Conservation (phyloP, 495 filamentous ascomycete genomes). For the Talaromyces trachyspermus region DNA sequence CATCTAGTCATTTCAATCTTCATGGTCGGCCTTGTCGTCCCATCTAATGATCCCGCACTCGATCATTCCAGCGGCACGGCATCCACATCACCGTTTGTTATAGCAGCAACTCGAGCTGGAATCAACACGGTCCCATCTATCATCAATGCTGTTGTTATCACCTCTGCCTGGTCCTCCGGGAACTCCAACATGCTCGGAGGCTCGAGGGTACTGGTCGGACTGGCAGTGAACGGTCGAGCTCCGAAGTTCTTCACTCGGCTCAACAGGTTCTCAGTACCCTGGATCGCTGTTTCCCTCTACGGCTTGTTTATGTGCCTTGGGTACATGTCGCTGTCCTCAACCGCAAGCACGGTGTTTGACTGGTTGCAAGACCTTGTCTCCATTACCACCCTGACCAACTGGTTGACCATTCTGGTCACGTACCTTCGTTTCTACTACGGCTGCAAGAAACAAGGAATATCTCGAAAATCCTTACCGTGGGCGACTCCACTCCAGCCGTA, state of each 20-base stretch:
- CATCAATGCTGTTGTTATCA: constrained; percentile 66
- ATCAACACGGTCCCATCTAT: constrained; percentile 51
- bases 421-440: constrained; percentile 51
- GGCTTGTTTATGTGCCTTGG: constrained; percentile 15
- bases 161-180: constrained; percentile 52
- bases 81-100: constrained; percentile 43
- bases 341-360: constrained; percentile 15
- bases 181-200: constrained; percentile 26
- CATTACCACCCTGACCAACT: constrained; percentile 43
- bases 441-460: constrained; percentile 36
- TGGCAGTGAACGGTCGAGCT: constrained; percentile 27
- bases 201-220: constrained; percentile 42
- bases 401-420: constrained; percentile 44
- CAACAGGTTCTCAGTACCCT: constrained; percentile 28
- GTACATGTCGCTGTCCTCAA: constrained; percentile 18
- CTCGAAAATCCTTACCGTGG: constrained; percentile 36
- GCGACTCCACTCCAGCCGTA: constrained; percentile 40
- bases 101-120: constrained; percentile 41
- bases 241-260: constrained; percentile 23
- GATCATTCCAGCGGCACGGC: constrained; percentile 40
- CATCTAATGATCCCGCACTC: constrained; percentile 42
- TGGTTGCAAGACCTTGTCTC: constrained; percentile 51
- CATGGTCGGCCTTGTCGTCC: constrained; percentile 47
- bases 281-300: constrained; percentile 19
- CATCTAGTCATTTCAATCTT: constrained; percentile 24